phyloP scores from a whole-genome alignment of 2,329 filamentous ascomycete species.

The Alternaria sp. region DNA sequence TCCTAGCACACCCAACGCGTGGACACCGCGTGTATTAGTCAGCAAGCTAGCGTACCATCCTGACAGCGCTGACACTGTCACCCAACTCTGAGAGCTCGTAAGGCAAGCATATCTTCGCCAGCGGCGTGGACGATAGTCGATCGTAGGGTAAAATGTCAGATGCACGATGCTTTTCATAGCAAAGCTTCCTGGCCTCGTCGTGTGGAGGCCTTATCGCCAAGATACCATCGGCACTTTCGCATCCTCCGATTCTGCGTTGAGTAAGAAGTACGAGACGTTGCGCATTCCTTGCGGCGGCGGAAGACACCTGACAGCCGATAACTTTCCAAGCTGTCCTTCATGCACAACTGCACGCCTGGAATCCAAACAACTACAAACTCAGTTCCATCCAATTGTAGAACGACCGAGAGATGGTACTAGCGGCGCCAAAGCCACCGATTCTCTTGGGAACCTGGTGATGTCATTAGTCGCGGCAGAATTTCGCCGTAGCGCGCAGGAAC shows the following conservation, averaged over 20 bases:
- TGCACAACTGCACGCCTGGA: not conserved
- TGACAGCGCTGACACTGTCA: not conserved
- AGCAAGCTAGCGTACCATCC: not conserved
- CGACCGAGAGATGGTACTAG: not conserved
- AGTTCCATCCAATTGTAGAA: not conserved
- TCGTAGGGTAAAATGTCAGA: not conserved
- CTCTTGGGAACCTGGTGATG: not conserved
- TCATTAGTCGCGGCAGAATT: not conserved
- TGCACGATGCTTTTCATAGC: not conserved
- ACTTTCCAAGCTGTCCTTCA: not conserved
- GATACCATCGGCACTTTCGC: not conserved
- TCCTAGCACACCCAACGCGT: not conserved
- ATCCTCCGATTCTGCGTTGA: not conserved
- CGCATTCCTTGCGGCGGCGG: not conserved
- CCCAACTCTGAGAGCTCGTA: not conserved
- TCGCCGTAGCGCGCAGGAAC: not conserved
- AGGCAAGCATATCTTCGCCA: not conserved
- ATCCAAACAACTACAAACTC: not conserved
- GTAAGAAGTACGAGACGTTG: not conserved
- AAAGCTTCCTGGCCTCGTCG: not conserved
- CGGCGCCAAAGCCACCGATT: not conserved
- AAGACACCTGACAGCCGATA: not conserved
- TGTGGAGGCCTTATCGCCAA: not conserved
- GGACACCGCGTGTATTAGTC: not conserved
- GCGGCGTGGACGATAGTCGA: not conserved